Evolutionary conservation across 495 filamentous ascomycete genomes (phyloP).

Genomic region (Letharia lupina): DNA sequence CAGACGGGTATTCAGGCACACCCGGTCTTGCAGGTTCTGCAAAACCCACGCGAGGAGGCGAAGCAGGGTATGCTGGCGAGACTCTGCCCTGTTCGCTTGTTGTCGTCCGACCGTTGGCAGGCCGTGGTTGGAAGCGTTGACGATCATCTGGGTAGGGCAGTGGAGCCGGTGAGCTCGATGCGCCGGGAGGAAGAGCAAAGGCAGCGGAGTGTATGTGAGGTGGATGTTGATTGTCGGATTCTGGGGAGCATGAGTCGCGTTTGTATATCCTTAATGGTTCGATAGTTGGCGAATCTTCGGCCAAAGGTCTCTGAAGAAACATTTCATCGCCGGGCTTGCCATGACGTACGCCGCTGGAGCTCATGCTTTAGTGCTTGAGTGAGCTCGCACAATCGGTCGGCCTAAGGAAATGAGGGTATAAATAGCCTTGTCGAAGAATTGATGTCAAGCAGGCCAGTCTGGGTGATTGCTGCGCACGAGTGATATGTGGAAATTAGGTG

Average conservation of each 20-base stretch:
- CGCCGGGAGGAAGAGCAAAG: constrained; percentile 50
- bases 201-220: constrained; percentile 42
- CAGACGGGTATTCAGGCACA: constrained; percentile 36
- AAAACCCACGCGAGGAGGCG: constrained; percentile 30
- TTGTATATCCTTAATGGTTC: constrained; percentile 85
- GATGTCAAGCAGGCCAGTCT: background rate
- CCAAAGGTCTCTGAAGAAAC: constrained; percentile 55
- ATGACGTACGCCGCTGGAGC: constrained; percentile 32
- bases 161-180: constrained; percentile 54
- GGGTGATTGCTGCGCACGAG: background rate
- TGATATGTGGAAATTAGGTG: too few relatives aligned
- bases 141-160: constrained; percentile 74
- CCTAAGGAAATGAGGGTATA: constrained; percentile 6
- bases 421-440: constrained; percentile 13
- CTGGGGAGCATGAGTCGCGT: constrained; percentile 44
- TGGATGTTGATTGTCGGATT: constrained; percentile 34
- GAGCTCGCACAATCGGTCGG: constrained; percentile 15
- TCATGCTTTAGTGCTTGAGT: constrained; percentile 20
- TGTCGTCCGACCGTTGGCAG: constrained; percentile 24
- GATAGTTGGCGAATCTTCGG: constrained; percentile 60
- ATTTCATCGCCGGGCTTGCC: constrained; percentile 57
- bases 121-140: constrained; percentile 36
- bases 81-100: constrained; percentile 24
- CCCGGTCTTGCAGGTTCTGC: constrained; percentile 28
- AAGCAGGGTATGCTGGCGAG: constrained; percentile 24